These are phyloP conservation scores for Ustilago bromivora DNA, from an alignment of 1,284 basidiomycete genomes.

Conservation along the genomic window DNA sequence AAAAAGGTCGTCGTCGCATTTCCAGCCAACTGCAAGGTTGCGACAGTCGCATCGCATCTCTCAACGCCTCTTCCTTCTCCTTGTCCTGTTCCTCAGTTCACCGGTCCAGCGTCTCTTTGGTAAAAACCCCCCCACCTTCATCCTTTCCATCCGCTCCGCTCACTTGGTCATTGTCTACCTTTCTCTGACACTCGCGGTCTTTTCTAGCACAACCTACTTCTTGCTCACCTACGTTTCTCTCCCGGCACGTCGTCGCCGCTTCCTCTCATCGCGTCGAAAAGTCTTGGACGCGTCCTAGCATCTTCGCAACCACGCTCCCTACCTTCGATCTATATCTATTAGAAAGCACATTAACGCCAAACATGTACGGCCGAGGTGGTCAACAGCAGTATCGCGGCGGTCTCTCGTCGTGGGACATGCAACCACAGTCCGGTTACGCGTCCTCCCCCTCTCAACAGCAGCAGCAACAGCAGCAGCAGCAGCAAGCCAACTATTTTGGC, in stretches of 20 bases:
- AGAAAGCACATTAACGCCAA: not conserved
- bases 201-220: not conserved
- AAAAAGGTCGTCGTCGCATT: not conserved
- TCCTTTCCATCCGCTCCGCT: not conserved
- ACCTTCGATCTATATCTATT: not conserved
- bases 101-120: not conserved
- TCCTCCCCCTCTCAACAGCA: slow-evolving; percentile 43
- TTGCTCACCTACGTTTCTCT: not conserved
- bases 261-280: slow-evolving; percentile 12
- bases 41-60: not conserved
- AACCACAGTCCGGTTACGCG: slow-evolving; percentile 34
- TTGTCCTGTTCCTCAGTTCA: not conserved
- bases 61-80: slow-evolving; percentile 4
- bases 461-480: slow-evolving; percentile 35
- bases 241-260: not conserved
- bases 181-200: not conserved
- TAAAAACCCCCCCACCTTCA: not conserved
- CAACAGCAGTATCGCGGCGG: slow-evolving; percentile 47
- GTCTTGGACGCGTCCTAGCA: slow-evolving; percentile 10
- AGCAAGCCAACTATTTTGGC: slow-evolving; percentile 34
- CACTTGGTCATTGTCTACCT: not conserved
- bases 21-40: not conserved
- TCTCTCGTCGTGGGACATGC: slow-evolving; percentile 49
- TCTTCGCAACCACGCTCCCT: not conserved
- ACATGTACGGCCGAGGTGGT: slow-evolving; percentile 46